Base-by-base conservation (phyloP, 169 alveolate genomes). In the Hepatocystis sp. region DNA sequence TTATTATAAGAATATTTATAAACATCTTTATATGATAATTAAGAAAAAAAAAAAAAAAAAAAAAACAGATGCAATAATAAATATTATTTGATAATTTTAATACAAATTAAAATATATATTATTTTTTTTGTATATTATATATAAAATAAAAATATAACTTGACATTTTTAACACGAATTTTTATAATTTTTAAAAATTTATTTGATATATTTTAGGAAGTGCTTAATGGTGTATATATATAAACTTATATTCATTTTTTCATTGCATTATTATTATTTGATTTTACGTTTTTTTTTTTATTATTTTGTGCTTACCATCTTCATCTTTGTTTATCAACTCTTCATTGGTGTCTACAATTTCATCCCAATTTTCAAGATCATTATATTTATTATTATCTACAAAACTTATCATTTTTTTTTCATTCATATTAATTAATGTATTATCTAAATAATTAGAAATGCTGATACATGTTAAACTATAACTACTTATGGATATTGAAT, bases 331-430 rank as follows among this genome's bases (percentile, higher is more conserved):
- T 40, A 56, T 71, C 30, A 71, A 56, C 34, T 71, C 55, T 7
- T 71, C 86, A 61, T 71, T 71, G n/a, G 86, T 71, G 39, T 71
- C 86, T 71, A 71, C 30, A 71, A 71, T 28, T 28, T 61, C 67
- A 23, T 56, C 71, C 28, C 19, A 56, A 58, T 56, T 47, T 21
- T 71, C 86, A 5, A 36, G 47, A 36, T 23, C 44, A 2, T 28
- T 30, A 7, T 44, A 39, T n/a, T 56, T 28, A 55, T 51, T 56
- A 32, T 28, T 46, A 56, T 40, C 46, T 27, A 42, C 46, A 7
- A 15, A 28, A 42, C 21, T 10, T 10, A 15, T 71, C 11, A 10
- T 71, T 46, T 71, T 58, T 36, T 71, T 60, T 44, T 71, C 61
- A 30, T 28, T 19, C 10, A 11, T 10, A 53, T 44, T 67, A 40